Evolutionary conservation across 1,139 yeast genomes (phyloP).

Genomic region (Saccharomyces pastorianus): DNA sequence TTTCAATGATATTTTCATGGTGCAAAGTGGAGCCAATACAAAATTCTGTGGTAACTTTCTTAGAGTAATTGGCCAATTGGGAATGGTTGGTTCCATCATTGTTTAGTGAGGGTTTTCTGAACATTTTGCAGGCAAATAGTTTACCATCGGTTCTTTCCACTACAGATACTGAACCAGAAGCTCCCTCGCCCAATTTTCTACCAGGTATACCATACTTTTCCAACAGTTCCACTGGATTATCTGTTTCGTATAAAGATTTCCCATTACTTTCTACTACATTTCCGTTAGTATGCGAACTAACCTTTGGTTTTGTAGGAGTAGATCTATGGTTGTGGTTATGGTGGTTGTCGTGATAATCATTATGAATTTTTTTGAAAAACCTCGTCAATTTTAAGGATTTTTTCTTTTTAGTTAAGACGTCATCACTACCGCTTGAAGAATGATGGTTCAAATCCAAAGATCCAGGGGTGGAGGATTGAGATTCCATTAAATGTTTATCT

Average conservation of each 20-base stretch:
- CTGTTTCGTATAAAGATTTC: conserved; percentile 33
- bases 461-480: conserved; percentile 4
- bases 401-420: conserved; percentile 12
- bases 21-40: conserved; percentile 52
- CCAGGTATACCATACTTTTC: conserved; percentile 56
- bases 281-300: not conserved
- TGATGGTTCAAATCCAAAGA: not conserved
- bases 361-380: conserved; percentile 31
- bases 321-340: not conserved
- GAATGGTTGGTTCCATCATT: conserved; percentile 6
- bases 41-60: conserved; percentile 60
- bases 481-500: conserved; percentile 12
- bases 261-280: conserved; percentile 3
- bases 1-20: conserved; percentile 58
- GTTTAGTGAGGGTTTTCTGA: conserved; percentile 34
- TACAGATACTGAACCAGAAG: conserved; percentile 66
- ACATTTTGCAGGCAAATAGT: conserved; percentile 62
- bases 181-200: conserved; percentile 60
- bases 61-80: conserved; percentile 44
- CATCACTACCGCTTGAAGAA: conserved; percentile 2
- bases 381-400: conserved; percentile 31
- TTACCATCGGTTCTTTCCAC: conserved; percentile 44
- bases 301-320: not conserved
- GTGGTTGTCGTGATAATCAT: conserved; percentile 4
- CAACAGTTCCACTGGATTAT: conserved; percentile 33